These are phyloP conservation scores for Chrysoporthe puriensis DNA, from an alignment of 2,329 filamentous ascomycete species.

Conservation along the genomic window DNA sequence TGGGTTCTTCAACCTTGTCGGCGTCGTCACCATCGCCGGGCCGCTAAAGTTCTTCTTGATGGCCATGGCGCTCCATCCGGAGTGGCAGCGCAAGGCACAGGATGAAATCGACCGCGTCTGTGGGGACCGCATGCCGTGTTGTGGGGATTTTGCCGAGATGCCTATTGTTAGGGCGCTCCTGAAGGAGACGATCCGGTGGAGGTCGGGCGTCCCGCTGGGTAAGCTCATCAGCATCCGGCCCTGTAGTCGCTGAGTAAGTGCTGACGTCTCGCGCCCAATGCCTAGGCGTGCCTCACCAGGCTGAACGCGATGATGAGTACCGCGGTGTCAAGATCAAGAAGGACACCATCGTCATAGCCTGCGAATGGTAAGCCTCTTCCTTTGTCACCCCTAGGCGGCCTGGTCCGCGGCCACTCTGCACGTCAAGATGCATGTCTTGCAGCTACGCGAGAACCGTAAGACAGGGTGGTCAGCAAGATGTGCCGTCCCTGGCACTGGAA, in stretches of 20 bases:
- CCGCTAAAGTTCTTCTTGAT: conserved; percentile 56
- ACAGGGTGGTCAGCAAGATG: background rate
- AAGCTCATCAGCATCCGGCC: conserved; percentile 29
- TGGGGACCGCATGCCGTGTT: conserved; percentile 55
- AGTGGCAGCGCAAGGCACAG: conserved; percentile 57
- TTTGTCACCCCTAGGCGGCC: background rate
- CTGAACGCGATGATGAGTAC: conserved; percentile 51
- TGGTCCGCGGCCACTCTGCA: background rate
- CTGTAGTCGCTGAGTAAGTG: background rate
- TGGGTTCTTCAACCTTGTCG: conserved; percentile 55
- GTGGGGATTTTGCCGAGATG: conserved; percentile 52
- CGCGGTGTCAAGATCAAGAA: conserved; percentile 52
- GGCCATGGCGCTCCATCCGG: conserved; percentile 56
- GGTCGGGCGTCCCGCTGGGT: conserved; percentile 58
- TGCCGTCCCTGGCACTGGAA: background rate
- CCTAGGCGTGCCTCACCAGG: conserved; percentile 53
- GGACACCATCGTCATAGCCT: conserved; percentile 52
- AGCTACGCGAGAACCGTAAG: background rate
- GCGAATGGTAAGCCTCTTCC: conserved; percentile 48
- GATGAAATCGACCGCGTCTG: conserved; percentile 61
- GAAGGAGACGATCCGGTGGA: conserved; percentile 63
- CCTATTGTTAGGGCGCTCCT: conserved; percentile 59
- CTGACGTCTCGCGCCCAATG: conserved; percentile 1
- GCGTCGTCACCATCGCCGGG: conserved; percentile 53
- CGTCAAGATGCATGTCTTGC: background rate